Evolutionary conservation across 2,329 filamentous ascomycete genomes (phyloP).

Genomic region (Raffaelea deltoideospora): DNA sequence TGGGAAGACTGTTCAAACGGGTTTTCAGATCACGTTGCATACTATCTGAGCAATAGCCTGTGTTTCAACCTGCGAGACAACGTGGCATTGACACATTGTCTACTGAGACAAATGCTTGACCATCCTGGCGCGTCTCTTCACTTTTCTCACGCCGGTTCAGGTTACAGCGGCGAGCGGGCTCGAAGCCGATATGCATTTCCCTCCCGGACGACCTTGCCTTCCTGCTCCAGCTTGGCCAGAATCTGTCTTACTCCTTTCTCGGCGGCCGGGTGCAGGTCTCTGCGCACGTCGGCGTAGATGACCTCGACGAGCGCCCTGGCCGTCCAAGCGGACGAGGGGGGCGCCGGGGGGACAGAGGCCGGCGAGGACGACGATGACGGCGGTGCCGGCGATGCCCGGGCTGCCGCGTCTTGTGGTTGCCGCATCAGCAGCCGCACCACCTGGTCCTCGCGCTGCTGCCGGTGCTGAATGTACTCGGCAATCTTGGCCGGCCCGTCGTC

Average conservation of each 20-base stretch:
- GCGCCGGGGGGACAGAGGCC: neutral
- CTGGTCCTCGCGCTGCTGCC: constrained; percentile 65
- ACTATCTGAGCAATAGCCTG: too few species aligned
- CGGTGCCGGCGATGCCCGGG: neutral
- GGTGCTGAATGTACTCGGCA: constrained; percentile 68
- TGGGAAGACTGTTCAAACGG: too few species aligned
- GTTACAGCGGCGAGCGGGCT: constrained; percentile 25
- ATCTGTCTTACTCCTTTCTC: constrained; percentile 65
- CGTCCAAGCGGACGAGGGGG: constrained; percentile 33
- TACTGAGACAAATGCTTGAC: too few species aligned
- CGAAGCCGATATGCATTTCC: constrained; percentile 27
- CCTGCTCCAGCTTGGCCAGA: constrained; percentile 58
- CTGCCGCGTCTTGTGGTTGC: constrained; percentile 1
- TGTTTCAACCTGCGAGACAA: too few species aligned
- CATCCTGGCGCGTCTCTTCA: too few species aligned
- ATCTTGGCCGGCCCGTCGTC: constrained; percentile 59
- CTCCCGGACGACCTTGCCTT: constrained; percentile 45
- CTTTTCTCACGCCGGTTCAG: neutral
- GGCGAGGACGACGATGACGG: neutral
- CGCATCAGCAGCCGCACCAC: constrained; percentile 49
- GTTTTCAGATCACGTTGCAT: too few species aligned
- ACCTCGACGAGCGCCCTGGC: constrained; percentile 73
- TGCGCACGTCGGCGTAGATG: constrained; percentile 69
- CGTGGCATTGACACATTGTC: too few species aligned
- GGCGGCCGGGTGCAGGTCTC: constrained; percentile 61